Evolutionary conservation across 1,139 yeast genomes (phyloP), one percentile per base, ranked within the genome.

Genomic region (Ogataea hybrid): DNA sequence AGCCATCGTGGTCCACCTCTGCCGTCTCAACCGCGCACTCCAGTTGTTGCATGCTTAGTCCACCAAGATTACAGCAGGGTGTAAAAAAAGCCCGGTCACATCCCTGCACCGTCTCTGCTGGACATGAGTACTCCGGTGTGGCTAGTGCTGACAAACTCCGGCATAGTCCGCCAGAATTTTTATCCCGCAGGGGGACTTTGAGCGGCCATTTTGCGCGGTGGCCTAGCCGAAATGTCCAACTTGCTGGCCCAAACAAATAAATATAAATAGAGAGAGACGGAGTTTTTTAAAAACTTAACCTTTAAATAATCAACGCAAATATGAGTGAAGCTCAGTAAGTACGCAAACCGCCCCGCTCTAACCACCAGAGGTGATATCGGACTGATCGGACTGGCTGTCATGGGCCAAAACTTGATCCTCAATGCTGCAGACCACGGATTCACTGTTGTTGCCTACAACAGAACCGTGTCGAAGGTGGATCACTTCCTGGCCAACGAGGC

Each of bases 331-430:
- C 42, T 25, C 38, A 42, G 46, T 42, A 27, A 23, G 38, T 33
- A 38, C 12, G 16, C 12, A 22, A 27, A 15, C 22, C 2, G 20
- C 29, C 11, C 15, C 12, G 18, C 8, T 36, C 51, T 47, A 47
- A 48, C 43, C 18, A 18, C 5, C 25, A 80, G 88, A 68, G 95
- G 92, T 79, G 98, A 92, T 83, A 82, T 92, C 72, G 98, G 97
- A 71, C 87, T 92, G 71, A 90, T 92, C 65, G 98, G 98, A 68
- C 81, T 92, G 81, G 98, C 98, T 84, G 98, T 92, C 59, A 92
- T 92, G 98, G 98, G 98, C 71, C 97, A 90, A 71, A 92, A 92
- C 81, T 77, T 92, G 79, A 88, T 92, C 70, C 80, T 92, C 60
- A 92, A 92, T 72, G 95, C 94, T 63, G 97, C 97, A 59, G 98